phyloP scores from a whole-genome alignment of 1,284 basidiomycete genomes.

The Earliella scabrosa region DNA sequence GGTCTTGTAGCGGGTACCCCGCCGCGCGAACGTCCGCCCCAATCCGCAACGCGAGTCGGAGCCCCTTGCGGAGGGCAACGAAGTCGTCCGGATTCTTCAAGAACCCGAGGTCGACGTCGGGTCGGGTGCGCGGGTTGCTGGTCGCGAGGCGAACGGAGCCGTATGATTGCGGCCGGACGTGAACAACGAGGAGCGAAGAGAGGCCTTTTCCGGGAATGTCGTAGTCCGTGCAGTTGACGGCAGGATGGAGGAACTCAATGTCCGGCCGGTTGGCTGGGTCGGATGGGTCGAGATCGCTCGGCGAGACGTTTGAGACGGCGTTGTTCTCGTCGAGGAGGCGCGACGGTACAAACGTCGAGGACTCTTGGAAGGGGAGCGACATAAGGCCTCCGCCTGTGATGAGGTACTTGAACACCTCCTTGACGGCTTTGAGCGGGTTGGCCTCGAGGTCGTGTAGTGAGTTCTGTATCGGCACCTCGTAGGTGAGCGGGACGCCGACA shows the following conservation, averaged over 20 bases:
- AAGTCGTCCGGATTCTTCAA: slow-evolving; percentile 33
- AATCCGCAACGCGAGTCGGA: slow-evolving; percentile 33
- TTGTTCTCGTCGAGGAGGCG: slow-evolving; percentile 28
- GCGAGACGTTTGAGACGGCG: slow-evolving; percentile 1
- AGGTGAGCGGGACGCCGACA: slow-evolving; percentile 33
- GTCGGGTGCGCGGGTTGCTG: slow-evolving; percentile 35
- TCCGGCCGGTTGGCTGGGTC: slow-evolving; percentile 36
- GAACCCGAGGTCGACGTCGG: slow-evolving; percentile 36
- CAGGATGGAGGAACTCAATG: slow-evolving; percentile 40
- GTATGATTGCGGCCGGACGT: slow-evolving; percentile 36
- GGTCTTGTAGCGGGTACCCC: slow-evolving; percentile 37
- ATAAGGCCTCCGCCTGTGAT: slow-evolving; percentile 35
- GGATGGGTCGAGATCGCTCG: slow-evolving; percentile 23
- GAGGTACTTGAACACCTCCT: slow-evolving; percentile 35
- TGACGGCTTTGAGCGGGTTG: slow-evolving; percentile 23
- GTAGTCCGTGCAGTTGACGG: slow-evolving; percentile 19
- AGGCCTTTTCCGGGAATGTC: slow-evolving; percentile 27
- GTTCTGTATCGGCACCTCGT: slow-evolving; percentile 33
- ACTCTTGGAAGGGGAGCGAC: slow-evolving; percentile 33
- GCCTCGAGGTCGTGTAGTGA: slow-evolving; percentile 26
- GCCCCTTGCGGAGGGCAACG: slow-evolving; percentile 26
- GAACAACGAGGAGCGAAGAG: slow-evolving; percentile 35
- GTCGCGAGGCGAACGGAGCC: slow-evolving; percentile 39
- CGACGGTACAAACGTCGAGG: slow-evolving; percentile 32
- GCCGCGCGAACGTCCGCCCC: slow-evolving; percentile 33